Evolutionary conservation across 129 eudicot genomes (phyloP).

Genomic region (Calendula officinalis): DNA sequence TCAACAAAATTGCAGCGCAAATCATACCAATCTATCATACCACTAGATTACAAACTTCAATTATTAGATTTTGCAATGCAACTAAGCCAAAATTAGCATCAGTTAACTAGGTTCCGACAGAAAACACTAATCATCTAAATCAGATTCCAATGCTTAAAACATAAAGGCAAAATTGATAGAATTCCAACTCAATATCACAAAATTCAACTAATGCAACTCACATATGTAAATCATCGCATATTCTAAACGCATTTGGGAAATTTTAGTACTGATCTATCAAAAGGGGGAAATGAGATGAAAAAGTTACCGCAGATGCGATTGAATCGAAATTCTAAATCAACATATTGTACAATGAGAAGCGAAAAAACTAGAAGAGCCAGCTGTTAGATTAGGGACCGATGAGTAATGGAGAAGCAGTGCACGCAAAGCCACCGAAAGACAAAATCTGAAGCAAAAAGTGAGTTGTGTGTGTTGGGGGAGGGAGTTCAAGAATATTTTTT

Average conservation of each 20-base stretch:
- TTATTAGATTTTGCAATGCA: background rate
- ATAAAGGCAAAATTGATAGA: background rate
- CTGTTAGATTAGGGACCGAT: background rate
- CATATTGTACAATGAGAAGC: conserved; percentile 17
- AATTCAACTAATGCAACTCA: background rate
- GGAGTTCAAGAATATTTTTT: no score
- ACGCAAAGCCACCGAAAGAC: conserved; percentile 51
- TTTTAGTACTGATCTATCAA: conserved; percentile 23
- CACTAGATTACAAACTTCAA: background rate
- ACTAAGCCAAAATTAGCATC: background rate
- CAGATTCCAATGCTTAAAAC: conserved; percentile 15
- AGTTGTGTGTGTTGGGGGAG: background rate
- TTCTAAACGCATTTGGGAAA: conserved; percentile 7
- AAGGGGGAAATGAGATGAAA: conserved; percentile 20
- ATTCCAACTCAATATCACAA: background rate
- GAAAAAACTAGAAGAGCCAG: background rate
- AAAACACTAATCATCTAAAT: conserved; percentile 7
- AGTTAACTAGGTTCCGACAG: background rate
- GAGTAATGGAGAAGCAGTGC: conserved; percentile 29
- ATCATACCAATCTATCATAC: background rate
- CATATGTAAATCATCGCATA: conserved; percentile 13
- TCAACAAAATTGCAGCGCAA: no score
- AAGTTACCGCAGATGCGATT: conserved; percentile 32
- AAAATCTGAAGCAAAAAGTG: conserved; percentile 36
- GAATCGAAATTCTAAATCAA: conserved; percentile 12